Conservation (phyloP, 2,329 filamentous ascomycete species). For the Calonectria leucothoes region DNA sequence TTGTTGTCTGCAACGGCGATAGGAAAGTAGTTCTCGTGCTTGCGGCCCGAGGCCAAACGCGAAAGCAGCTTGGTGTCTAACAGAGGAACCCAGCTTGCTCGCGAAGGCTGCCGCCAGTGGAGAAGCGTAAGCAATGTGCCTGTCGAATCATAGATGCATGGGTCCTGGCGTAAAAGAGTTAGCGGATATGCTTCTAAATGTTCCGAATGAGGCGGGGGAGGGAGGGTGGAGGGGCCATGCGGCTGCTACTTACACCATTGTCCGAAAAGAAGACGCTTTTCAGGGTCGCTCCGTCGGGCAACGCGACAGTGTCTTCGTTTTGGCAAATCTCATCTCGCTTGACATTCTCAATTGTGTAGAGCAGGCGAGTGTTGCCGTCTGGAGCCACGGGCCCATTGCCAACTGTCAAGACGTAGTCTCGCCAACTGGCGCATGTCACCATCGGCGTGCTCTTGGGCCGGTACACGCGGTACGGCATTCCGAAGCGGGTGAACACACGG, state of each 20-base stretch:
- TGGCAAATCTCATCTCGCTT: conserved; percentile 95
- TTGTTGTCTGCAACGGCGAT: conserved; percentile 91
- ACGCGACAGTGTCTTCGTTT: conserved; percentile 89
- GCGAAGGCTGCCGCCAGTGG: conserved; percentile 88
- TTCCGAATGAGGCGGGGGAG: neutral
- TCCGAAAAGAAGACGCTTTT: conserved; percentile 93
- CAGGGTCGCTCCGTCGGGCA: conserved; percentile 79
- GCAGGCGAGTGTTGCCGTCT: conserved; percentile 80
- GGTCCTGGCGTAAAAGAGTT: conserved; percentile 69
- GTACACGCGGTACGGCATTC: conserved; percentile 88
- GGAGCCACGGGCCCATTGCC: conserved; percentile 89
- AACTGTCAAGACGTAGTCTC: conserved; percentile 95
- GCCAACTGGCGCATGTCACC: conserved; percentile 93
- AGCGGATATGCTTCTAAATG: neutral
- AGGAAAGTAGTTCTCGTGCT: conserved; percentile 93
- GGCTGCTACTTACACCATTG: conserved; percentile 74
- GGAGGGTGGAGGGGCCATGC: no score
- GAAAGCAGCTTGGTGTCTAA: conserved; percentile 88
- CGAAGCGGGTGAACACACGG: conserved; percentile 92
- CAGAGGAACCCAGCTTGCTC: conserved; percentile 91
- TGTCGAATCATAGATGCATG: conserved; percentile 94
- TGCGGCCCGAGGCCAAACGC: conserved; percentile 85
- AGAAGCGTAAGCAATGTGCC: conserved; percentile 89
- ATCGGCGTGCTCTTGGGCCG: conserved; percentile 90
- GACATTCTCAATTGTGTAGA: conserved; percentile 95